Evolutionary conservation across 257 asterid genomes (phyloP).

Genomic region (Ophiorrhiza pumila): DNA sequence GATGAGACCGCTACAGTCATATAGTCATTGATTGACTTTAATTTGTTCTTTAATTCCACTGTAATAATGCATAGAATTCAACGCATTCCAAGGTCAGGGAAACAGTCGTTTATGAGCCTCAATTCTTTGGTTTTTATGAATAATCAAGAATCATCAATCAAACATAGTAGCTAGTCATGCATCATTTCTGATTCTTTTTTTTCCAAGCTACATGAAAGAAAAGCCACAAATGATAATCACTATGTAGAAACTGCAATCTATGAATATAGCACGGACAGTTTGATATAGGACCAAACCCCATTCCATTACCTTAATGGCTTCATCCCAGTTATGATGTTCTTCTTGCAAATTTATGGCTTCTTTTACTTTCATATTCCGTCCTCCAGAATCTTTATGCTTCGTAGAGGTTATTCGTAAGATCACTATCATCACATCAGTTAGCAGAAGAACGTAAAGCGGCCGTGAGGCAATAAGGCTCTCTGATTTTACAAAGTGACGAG

Average conservation of each 20-base stretch:
- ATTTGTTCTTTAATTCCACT: too few species aligned
- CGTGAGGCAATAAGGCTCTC: constrained; percentile 53
- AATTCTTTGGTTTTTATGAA: neutral
- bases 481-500: constrained; percentile 42
- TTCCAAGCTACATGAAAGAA: constrained; percentile 30
- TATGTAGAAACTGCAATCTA: constrained; percentile 70
- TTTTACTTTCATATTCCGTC: constrained; percentile 14
- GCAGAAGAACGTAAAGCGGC: constrained; percentile 63
- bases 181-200: neutral
- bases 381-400: constrained; percentile 18
- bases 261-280: constrained; percentile 50
- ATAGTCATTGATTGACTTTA: too few species aligned
- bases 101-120: neutral
- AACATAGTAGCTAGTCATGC: neutral
- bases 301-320: constrained; percentile 59
- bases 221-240: constrained; percentile 64
- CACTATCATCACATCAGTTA: constrained; percentile 55
- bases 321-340: constrained; percentile 38
- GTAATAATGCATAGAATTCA: too few species aligned
- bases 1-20: too few species aligned
- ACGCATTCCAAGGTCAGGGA: too few species aligned
- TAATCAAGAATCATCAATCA: neutral
- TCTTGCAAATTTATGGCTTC: constrained; percentile 2
- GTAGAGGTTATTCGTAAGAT: constrained; percentile 33
- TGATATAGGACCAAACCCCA: constrained; percentile 67